Percentiles rank a stretch among this genome's conserved stretches.
These are phyloP conservation scores for Trichoderma atroviride DNA, from an alignment of 2,329 filamentous ascomycete species.

Conservation along the genomic window DNA sequence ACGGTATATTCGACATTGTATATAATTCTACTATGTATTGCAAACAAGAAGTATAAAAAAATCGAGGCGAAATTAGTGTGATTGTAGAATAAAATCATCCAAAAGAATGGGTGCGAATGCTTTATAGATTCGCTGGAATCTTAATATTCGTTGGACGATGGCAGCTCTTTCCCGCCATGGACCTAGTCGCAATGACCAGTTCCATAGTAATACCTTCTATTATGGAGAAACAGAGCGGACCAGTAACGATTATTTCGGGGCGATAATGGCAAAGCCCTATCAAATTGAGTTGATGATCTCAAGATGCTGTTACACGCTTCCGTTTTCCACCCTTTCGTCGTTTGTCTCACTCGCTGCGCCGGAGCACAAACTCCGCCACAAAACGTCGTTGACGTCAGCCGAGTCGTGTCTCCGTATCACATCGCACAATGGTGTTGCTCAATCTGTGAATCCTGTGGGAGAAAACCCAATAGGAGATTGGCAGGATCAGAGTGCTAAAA, in stretches of 20 bases:
- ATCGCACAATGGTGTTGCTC: neutral
- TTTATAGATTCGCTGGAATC: neutral
- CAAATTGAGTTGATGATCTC: neutral
- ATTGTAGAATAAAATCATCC: neutral
- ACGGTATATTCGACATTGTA: neutral
- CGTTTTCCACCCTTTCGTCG: neutral
- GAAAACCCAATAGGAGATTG: neutral
- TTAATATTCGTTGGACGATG: neutral
- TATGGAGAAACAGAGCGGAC: neutral
- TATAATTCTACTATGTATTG: neutral
- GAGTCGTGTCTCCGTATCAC: neutral
- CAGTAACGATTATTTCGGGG: neutral
- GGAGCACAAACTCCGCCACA: neutral
- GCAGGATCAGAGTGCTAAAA: neutral
- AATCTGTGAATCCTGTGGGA: neutral
- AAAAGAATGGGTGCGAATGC: neutral
- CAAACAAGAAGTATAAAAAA: neutral
- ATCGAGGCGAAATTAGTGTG: neutral
- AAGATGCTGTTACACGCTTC: neutral
- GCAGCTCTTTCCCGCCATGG: neutral
- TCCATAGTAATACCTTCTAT: neutral
- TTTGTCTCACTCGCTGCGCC: neutral
- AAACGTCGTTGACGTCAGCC: neutral
- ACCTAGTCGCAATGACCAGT: neutral
- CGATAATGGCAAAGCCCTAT: neutral